Percentiles rank a stretch among this genome's conserved stretches.
Evolutionary conservation across 495 filamentous ascomycete genomes (phyloP).

Genomic region (Extremus antarcticus): DNA sequence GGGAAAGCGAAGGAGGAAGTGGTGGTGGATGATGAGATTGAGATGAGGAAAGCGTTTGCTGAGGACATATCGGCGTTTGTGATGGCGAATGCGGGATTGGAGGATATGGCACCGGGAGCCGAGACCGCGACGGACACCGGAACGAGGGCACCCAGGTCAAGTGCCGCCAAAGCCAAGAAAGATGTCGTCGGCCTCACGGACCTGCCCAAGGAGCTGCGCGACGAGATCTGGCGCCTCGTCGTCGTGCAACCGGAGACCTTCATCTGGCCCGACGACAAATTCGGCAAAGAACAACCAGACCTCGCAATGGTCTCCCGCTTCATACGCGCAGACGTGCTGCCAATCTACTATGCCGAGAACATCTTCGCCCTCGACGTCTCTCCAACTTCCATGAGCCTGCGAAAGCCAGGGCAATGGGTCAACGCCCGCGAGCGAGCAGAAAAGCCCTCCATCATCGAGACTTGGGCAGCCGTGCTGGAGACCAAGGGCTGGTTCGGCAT

Average conservation of each 20-base stretch:
- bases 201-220: slow-evolving; percentile 1
- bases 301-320: slow-evolving; percentile 13
- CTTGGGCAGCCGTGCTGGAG: slow-evolving; percentile 1
- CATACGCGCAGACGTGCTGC: slow-evolving; percentile 13
- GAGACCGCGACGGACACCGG: no score
- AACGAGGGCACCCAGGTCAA: no score
- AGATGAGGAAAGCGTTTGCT: background rate
- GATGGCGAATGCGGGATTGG: no score
- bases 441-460: background rate
- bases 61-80: no score
- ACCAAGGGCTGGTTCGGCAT: slow-evolving; percentile 4
- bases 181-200: slow-evolving; percentile 5
- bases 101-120: no score
- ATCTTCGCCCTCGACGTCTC: slow-evolving; percentile 12
- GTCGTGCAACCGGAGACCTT: slow-evolving; percentile 9
- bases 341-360: slow-evolving; percentile 15
- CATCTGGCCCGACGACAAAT: slow-evolving; percentile 3
- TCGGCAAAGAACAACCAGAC: slow-evolving; percentile 13
- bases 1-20: background rate
- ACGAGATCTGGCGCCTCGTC: slow-evolving; percentile 3
- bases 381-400: background rate
- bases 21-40: background rate
- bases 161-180: background rate
- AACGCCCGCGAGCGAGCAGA: background rate
- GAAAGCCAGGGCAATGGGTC: background rate